Evolutionary conservation across 208 protist genomes (phyloP).

Genomic region (Trypanosoma vivax): DNA sequence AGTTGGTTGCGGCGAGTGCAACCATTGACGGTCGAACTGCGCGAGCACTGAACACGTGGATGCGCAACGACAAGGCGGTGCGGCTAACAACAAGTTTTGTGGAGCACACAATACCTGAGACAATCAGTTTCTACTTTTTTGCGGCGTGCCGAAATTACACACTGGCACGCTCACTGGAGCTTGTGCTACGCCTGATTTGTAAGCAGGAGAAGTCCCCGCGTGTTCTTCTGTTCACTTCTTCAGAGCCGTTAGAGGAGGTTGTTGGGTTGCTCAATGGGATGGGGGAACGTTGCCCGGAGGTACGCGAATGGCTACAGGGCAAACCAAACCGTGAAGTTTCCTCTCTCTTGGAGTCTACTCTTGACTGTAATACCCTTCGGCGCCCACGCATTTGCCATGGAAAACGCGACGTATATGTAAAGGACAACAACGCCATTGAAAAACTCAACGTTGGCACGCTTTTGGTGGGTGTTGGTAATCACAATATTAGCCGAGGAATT

Average conservation of each 20-base stretch:
- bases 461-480: conserved; percentile 55
- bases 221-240: conserved; percentile 70
- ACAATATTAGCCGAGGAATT: conserved; percentile 67
- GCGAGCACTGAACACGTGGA: conserved; percentile 81
- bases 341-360: conserved; percentile 20
- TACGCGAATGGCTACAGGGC: conserved; percentile 10
- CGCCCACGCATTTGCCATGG: conserved; percentile 19
- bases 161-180: conserved; percentile 29
- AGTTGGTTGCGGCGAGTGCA: conserved; percentile 79
- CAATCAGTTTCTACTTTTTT: conserved; percentile 82
- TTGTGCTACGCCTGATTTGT: conserved; percentile 67
- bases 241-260: conserved; percentile 28
- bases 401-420: conserved; percentile 61
- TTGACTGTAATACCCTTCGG: background rate
- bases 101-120: conserved; percentile 75
- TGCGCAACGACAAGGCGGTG: conserved; percentile 81
- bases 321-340: conserved; percentile 14
- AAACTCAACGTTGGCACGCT: conserved; percentile 53
- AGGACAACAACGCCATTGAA: conserved; percentile 64
- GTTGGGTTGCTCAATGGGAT: conserved; percentile 25
- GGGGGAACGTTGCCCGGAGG: background rate
- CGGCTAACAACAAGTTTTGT: conserved; percentile 86
- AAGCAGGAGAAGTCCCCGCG: conserved; percentile 44
- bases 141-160: conserved; percentile 29
- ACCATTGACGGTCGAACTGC: conserved; percentile 81